Evolutionary conservation across 1,139 yeast species (phyloP).

Genomic region (Pichia terricola): DNA sequence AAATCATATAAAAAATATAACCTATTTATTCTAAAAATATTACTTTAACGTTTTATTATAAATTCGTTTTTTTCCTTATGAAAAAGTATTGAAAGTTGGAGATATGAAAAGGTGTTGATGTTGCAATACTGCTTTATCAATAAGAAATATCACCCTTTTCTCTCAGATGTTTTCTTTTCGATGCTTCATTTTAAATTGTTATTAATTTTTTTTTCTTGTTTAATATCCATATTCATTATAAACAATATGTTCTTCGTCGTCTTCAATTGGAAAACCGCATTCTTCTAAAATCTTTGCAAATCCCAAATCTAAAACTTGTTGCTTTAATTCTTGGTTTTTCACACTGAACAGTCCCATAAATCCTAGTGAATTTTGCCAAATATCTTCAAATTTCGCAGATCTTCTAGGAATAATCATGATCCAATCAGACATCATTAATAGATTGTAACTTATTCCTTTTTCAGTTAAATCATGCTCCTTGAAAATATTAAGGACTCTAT

Average conservation of each 20-base stretch:
- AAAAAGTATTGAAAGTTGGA: too few relatives aligned
- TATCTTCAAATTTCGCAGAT: conserved; percentile 34
- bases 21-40: too few relatives aligned
- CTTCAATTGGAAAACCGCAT: conserved; percentile 52
- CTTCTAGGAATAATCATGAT: conserved; percentile 81
- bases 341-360: conserved; percentile 70
- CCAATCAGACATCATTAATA: conserved; percentile 73
- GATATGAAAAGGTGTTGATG: too few relatives aligned
- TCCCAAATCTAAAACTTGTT: conserved; percentile 34
- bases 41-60: too few relatives aligned
- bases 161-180: too few relatives aligned
- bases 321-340: conserved; percentile 47
- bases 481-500: conserved; percentile 57
- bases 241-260: conserved; percentile 33
- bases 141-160: too few relatives aligned
- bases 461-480: conserved; percentile 33
- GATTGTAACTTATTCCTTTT: conserved; percentile 54
- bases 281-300: conserved; percentile 40
- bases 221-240: conserved; percentile 39
- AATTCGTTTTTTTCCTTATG: too few relatives aligned
- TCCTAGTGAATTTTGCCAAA: conserved; percentile 66
- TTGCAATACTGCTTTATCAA: too few relatives aligned
- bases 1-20: too few relatives aligned
- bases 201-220: background rate
- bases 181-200: too few relatives aligned